Base-by-base conservation (phyloP, 2,329 filamentous ascomycete genomes). In the Xylariales sp. region DNA sequence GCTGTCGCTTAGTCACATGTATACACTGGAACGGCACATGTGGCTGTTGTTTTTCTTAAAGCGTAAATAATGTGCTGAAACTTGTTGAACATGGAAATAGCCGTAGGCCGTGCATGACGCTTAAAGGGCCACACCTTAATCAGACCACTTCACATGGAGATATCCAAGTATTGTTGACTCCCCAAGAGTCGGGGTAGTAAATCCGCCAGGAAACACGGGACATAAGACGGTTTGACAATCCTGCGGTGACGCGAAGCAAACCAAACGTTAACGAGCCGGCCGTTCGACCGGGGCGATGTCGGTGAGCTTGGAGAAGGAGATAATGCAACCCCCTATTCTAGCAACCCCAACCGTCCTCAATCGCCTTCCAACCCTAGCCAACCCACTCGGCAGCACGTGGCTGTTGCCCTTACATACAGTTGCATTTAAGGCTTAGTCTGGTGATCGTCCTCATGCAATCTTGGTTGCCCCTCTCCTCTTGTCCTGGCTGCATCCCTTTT, bases 331-430 rank as follows among this genome's bases (percentile, higher is more conserved):
- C 39, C 28, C 32, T 53, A 32, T 53, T 48, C 16, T 3, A 48
- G 23, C 49, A 5, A 28, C 18, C 18, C 41, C 23, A 54, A 56
- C 16, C 18, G 3, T 10, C n/a, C 52, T 52, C 43, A 28, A 18
- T 23, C n/a, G 34, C 28, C 49, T 43, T 43, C 50, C 30, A 45
- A 45, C 46, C 58, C 57, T 16, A 9, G 28, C 18, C 23, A 32
- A 32, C 28, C 43, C 36, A 10, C 52, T 52, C 50, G 4, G 9
- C 34, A 5, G 18, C 64, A 67, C 64, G 64, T 67, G 64, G 64
- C 23, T 23, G 4, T 16, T n/a, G 18, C 52, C 58, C 30, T 36
- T 63, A 46, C 18, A 58, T 66, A 39, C 39, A 45, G 64, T 57
- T 58, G 10, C 48, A 63, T 49, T 23, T 36, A 54, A 55, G 54